These are phyloP conservation scores for Xylogone sp. DNA, from an alignment of 2,329 filamentous ascomycete species.

Conservation along the genomic window DNA sequence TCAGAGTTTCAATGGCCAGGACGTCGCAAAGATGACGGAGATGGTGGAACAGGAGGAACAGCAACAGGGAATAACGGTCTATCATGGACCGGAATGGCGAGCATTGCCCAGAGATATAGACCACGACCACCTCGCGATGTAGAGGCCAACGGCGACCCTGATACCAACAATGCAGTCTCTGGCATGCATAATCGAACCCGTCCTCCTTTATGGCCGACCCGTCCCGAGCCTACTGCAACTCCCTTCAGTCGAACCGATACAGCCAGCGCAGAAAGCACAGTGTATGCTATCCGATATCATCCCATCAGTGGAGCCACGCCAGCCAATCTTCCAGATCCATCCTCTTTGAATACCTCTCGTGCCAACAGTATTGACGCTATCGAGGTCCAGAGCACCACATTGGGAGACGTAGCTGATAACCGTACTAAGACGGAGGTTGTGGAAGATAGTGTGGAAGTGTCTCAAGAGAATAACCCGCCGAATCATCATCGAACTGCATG, in stretches of 20 bases:
- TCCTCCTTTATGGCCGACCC: constrained; percentile 44
- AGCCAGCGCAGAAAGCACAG: constrained; percentile 59
- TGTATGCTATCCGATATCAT: constrained; percentile 60
- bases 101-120: constrained; percentile 22
- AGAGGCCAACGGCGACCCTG: constrained; percentile 10
- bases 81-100: constrained; percentile 41
- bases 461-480: constrained; percentile 1
- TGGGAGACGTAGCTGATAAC: constrained; percentile 20
- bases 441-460: constrained; percentile 11
- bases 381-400: constrained; percentile 6
- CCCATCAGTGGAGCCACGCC: constrained; percentile 41
- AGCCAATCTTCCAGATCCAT: constrained; percentile 6
- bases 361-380: constrained; percentile 20
- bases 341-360: constrained; percentile 8
- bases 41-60: constrained; percentile 12
- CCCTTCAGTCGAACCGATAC: constrained; percentile 60
- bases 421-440: constrained; percentile 3
- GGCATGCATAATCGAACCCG: constrained; percentile 12
- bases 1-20: constrained; percentile 42
- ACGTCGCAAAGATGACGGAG: constrained; percentile 30
- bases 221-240: constrained; percentile 51
- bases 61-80: constrained; percentile 19
- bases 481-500: constrained; percentile 10
- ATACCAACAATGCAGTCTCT: neutral
- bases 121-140: constrained; percentile 17